Conservation (phyloP, 495 filamentous ascomycete species). For the Penicillium flavigenum region DNA sequence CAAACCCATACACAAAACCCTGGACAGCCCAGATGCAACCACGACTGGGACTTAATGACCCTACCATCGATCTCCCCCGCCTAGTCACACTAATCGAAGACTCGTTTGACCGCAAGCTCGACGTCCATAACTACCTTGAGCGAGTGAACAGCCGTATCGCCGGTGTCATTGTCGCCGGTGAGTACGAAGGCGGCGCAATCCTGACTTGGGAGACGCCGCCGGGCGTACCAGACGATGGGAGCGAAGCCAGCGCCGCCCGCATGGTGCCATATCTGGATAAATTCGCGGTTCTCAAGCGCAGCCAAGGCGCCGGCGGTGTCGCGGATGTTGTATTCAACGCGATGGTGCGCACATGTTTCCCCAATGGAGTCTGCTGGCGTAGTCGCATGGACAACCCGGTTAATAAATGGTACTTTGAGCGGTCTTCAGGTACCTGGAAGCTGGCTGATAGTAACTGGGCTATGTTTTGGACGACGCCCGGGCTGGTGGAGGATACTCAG, state of each 20-base stretch:
- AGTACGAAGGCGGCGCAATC: constrained; percentile 94
- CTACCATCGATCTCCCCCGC: constrained; percentile 75
- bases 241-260: constrained; percentile 48
- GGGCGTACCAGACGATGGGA: constrained; percentile 51
- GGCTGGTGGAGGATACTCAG: constrained; percentile 48
- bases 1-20: constrained; percentile 57
- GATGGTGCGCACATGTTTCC: constrained; percentile 88
- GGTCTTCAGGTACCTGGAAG: constrained; percentile 78
- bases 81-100: constrained; percentile 89
- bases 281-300: constrained; percentile 86
- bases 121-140: constrained; percentile 75
- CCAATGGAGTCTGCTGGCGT: constrained; percentile 76
- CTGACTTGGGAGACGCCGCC: constrained; percentile 90
- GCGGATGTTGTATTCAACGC: constrained; percentile 95
- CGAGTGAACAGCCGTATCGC: constrained; percentile 77
- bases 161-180: constrained; percentile 89
- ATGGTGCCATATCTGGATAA: constrained; percentile 96
- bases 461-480: constrained; percentile 95
- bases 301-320: constrained; percentile 87
- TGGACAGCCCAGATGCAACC: constrained; percentile 66
- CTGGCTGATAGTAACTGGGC: constrained; percentile 78
- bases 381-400: constrained; percentile 79
- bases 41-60: constrained; percentile 66
- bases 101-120: constrained; percentile 83
- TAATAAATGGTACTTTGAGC: constrained; percentile 96